Evolutionary conservation across 768 basidiomycete genomes (phyloP).

Genomic region (Collybia mongolica): DNA sequence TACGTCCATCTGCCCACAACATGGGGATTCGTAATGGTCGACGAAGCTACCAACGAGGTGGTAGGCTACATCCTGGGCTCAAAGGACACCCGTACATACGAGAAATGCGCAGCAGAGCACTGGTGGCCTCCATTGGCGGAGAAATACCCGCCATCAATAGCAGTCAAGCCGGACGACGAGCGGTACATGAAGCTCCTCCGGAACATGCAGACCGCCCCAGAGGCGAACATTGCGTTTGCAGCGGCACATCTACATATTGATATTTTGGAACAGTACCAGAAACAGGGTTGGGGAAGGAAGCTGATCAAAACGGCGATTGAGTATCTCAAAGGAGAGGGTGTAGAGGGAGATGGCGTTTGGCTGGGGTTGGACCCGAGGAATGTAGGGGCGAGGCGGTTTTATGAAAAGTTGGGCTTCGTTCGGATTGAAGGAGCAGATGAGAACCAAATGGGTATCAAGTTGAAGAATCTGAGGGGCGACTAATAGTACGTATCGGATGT

Average conservation of each 20-base stretch:
- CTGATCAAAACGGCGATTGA: conserved; percentile 55
- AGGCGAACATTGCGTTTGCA: conserved; percentile 60
- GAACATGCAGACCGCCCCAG: conserved; percentile 43
- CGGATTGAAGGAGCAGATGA: conserved; percentile 50
- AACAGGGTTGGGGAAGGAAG: conserved; percentile 68
- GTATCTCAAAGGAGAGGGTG: conserved; percentile 43
- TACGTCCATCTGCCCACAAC: conserved; percentile 68
- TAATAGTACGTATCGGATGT: too few relatives aligned
- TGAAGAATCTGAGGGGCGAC: conserved; percentile 31
- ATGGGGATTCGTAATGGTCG: conserved; percentile 75
- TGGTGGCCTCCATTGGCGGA: conserved; percentile 69
- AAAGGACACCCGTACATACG: conserved; percentile 64
- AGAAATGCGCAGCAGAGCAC: conserved; percentile 46
- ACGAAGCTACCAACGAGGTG: conserved; percentile 41
- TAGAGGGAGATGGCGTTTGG: conserved; percentile 56
- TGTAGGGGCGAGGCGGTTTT: conserved; percentile 57
- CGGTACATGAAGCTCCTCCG: conserved; percentile 39
- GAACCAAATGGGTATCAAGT: conserved; percentile 53
- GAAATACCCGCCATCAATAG: conserved; percentile 45
- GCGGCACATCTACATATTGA: conserved; percentile 78
- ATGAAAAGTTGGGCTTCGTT: conserved; percentile 60
- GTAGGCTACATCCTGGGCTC: conserved; percentile 76
- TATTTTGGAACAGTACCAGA: conserved; percentile 64
- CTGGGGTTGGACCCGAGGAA: conserved; percentile 69
- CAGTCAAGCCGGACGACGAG: conserved; percentile 41